Percentiles rank a stretch among this genome's conserved stretches.
Conservation (phyloP, 768 basidiomycete genomes). For the Xerocomellus intermedius region DNA sequence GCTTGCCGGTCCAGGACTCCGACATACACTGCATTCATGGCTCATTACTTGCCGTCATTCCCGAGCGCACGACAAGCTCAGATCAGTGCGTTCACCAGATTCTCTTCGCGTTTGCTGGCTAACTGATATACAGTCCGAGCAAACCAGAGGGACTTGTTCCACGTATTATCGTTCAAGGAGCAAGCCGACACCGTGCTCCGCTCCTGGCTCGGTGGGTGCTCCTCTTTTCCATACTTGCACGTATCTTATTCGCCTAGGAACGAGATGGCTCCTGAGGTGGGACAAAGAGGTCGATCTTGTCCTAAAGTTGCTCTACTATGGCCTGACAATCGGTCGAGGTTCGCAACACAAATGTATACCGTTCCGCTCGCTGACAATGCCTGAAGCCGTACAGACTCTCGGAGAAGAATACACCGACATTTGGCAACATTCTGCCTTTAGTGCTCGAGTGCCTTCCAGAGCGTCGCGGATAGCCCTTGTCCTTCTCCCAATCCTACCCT, state of each 20-base stretch:
- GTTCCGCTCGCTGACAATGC: conserved; percentile 8
- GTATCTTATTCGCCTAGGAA: conserved; percentile 48
- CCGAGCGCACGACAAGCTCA: conserved; percentile 82
- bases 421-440: conserved; percentile 61
- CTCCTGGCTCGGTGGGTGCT: conserved; percentile 67
- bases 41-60: conserved; percentile 45
- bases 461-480: conserved; percentile 52
- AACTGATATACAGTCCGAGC: conserved; percentile 60
- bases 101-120: conserved; percentile 4
- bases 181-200: conserved; percentile 73
- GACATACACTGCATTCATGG: conserved; percentile 8
- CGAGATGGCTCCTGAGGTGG: conserved; percentile 76
- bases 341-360: conserved; percentile 9
- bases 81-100: conserved; percentile 59
- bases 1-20: neutral
- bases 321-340: conserved; percentile 76
- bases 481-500: conserved; percentile 63
- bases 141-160: conserved; percentile 79
- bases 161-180: conserved; percentile 70
- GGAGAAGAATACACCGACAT: conserved; percentile 92
- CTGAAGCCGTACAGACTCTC: conserved; percentile 70
- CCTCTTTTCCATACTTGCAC: neutral
- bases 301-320: conserved; percentile 69
- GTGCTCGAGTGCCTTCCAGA: conserved; percentile 41
- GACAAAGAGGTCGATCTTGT: conserved; percentile 75